phyloP scores from a whole-genome alignment of 176 grass and related monocot species.

The Carex myosuroides region DNA sequence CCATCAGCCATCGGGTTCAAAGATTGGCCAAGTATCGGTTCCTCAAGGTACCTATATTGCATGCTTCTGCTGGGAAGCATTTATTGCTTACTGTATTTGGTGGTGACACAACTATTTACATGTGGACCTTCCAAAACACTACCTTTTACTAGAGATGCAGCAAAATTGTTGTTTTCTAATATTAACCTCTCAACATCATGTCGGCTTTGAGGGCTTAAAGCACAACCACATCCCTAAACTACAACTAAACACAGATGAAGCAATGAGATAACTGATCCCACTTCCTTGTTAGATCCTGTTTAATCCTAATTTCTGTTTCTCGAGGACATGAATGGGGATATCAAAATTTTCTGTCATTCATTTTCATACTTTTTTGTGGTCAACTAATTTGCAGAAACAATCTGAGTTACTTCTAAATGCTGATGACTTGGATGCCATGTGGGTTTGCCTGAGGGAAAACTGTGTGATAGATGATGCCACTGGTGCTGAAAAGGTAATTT shows the following conservation, averaged over 20 bases:
- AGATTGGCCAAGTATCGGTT: slow-evolving; percentile 92
- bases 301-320: neutral
- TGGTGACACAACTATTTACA: neutral
- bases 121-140: neutral
- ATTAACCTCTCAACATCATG: neutral
- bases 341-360: neutral
- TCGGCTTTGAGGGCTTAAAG: neutral
- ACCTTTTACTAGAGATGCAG: neutral
- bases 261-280: neutral
- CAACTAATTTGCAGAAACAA: slow-evolving; percentile 75
- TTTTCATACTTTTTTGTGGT: slow-evolving; percentile 5
- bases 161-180: neutral
- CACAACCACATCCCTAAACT: neutral
- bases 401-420: slow-evolving; percentile 93
- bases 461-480: slow-evolving; percentile 96
- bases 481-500: slow-evolving; percentile 83
- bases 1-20: slow-evolving; percentile 95
- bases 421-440: slow-evolving; percentile 99
- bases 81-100: neutral
- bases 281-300: neutral
- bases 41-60: slow-evolving; percentile 56
- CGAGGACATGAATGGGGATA: neutral
- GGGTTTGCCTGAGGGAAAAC: slow-evolving; percentile 96
- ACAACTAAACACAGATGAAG: neutral
- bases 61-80: neutral